A percentile compares a stretch with the other conserved stretches of the same genome.
Conservation (phyloP, 176 grass and related monocot genomes). For the Oryza punctata region DNA sequence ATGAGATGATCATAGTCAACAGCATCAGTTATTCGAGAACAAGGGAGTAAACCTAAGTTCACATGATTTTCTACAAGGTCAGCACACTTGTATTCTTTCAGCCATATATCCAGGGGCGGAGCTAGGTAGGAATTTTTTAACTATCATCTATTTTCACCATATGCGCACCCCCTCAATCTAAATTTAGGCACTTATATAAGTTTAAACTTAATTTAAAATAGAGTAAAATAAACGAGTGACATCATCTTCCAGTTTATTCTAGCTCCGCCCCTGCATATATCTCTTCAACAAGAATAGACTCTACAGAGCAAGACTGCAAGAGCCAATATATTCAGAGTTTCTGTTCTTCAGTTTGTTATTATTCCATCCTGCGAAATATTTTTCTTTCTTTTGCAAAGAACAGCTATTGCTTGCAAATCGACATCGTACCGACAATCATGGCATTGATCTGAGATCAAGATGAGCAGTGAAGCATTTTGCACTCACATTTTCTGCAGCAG, state of each 20-base stretch:
- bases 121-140: too few relatives aligned
- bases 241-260: too few relatives aligned
- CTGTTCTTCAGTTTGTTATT: not conserved
- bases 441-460: not conserved
- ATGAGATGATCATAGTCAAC: too few relatives aligned
- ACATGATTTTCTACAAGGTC: conserved; percentile 21
- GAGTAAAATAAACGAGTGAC: too few relatives aligned
- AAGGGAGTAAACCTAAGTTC: not conserved
- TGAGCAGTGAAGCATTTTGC: not conserved
- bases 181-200: too few relatives aligned
- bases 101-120: too few relatives aligned
- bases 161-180: too few relatives aligned
- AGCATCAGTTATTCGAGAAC: too few relatives aligned
- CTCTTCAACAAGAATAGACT: not conserved
- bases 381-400: too few relatives aligned
- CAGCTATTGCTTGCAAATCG: not conserved
- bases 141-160: too few relatives aligned
- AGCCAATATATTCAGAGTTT: not conserved
- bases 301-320: not conserved
- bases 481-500: not conserved
- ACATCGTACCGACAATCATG: not conserved
- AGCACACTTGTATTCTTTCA: not conserved
- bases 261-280: too few relatives aligned
- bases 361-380: not conserved
- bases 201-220: too few relatives aligned